These are phyloP conservation scores for Hibiscus trionum DNA, from an alignment of 345 rosid species.

Conservation along the genomic window DNA sequence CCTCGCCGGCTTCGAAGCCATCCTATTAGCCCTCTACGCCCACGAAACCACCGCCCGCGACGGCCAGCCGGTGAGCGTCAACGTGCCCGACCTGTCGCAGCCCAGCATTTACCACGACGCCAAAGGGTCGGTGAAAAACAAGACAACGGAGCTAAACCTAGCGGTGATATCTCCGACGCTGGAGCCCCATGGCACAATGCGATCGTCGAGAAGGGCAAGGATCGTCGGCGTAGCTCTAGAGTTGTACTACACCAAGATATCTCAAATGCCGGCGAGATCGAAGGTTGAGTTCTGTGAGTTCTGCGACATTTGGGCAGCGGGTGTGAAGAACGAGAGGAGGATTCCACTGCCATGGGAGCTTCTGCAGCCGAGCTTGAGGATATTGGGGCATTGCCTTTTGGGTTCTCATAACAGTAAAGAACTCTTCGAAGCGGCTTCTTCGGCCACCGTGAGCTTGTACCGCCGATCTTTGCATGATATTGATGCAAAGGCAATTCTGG, in stretches of 20 bases:
- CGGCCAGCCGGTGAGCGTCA: conserved; percentile 56
- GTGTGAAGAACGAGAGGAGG: conserved; percentile 28
- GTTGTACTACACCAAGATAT: conserved; percentile 48
- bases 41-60: conserved; percentile 56
- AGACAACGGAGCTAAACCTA: conserved; percentile 48
- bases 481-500: conserved; percentile 61
- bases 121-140: conserved; percentile 25
- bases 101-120: conserved; percentile 75
- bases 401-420: conserved; percentile 32
- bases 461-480: conserved; percentile 54
- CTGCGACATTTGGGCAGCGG: conserved; percentile 49
- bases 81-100: conserved; percentile 62
- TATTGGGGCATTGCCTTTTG: conserved; percentile 64
- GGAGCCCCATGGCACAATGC: conserved; percentile 72
- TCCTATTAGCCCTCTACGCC: conserved; percentile 67
- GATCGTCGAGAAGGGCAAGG: conserved; percentile 64
- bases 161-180: conserved; percentile 62
- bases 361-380: conserved; percentile 67
- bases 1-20: conserved; percentile 80
- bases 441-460: conserved; percentile 53
- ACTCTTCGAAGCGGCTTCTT: conserved; percentile 32
- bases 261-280: conserved; percentile 47
- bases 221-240: conserved; percentile 76
- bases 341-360: conserved; percentile 74
- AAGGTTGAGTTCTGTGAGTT: conserved; percentile 71